Evolutionary conservation across 1,139 yeast species (phyloP).

Genomic region (Zygotorulaspora mrakii): DNA sequence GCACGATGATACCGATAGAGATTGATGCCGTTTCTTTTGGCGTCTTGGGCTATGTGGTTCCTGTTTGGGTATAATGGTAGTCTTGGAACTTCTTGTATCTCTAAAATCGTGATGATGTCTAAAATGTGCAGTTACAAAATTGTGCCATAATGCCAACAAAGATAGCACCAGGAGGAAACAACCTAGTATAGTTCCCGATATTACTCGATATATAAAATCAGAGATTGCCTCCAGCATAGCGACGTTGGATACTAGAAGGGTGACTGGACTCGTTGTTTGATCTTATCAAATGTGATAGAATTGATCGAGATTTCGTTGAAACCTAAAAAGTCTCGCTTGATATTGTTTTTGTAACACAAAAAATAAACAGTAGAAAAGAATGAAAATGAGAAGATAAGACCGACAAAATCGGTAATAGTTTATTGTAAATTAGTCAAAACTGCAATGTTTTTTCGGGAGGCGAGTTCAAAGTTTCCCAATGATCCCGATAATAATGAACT

Average conservation of each 20-base stretch:
- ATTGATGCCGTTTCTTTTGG: conserved; percentile 15
- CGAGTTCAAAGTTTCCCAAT: conserved; percentile 10
- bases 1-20: conserved; percentile 21
- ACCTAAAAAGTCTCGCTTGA: not conserved
- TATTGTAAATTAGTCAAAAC: too few relatives aligned
- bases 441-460: conserved; percentile 18
- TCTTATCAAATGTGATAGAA: not conserved
- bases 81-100: conserved; percentile 29
- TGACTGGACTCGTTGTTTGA: too few relatives aligned
- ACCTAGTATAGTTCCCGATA: conserved; percentile 21
- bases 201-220: conserved; percentile 14
- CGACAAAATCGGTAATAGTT: too few relatives aligned
- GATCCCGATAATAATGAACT: conserved; percentile 13
- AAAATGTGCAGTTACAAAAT: conserved; percentile 27
- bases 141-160: conserved; percentile 32
- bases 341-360: conserved; percentile 3
- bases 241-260: not conserved
- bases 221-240: conserved; percentile 12
- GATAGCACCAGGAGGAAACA: conserved; percentile 28
- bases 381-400: too few relatives aligned
- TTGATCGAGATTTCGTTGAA: not conserved
- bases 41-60: conserved; percentile 9
- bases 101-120: conserved; percentile 28
- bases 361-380: too few relatives aligned
- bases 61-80: conserved; percentile 20